A percentile compares a stretch with the other conserved stretches of the same genome.
These are phyloP conservation scores for Oryza glumipatula DNA, from an alignment of 176 grass and related monocot species.

Conservation along the genomic window DNA sequence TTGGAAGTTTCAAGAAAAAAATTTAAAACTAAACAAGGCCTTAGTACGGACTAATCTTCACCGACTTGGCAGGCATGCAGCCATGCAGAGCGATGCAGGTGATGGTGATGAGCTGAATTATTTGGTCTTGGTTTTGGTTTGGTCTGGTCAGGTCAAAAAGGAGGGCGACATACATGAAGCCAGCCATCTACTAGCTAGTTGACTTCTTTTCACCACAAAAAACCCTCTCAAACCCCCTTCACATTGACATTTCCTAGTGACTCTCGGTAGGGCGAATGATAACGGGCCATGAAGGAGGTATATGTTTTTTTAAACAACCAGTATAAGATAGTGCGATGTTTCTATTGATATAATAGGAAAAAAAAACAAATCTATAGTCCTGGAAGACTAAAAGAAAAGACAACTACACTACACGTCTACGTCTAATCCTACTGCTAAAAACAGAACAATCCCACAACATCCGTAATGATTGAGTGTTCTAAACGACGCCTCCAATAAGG, in stretches of 20 bases:
- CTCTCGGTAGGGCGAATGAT: not conserved
- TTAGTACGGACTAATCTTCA: not conserved
- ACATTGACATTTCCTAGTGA: not conserved
- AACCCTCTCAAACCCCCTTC: not conserved
- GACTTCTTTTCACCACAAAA: not conserved
- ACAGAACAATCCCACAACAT: too few relatives aligned
- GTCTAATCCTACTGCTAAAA: too few relatives aligned
- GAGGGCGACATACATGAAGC: not conserved
- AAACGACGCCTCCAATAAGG: too few relatives aligned
- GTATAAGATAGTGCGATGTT: too few relatives aligned
- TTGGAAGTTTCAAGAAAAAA: too few relatives aligned
- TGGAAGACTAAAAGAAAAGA: too few relatives aligned
- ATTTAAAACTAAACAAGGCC: too few relatives aligned
- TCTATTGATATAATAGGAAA: too few relatives aligned
- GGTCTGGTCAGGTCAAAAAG: not conserved
- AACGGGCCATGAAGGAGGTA: not conserved
- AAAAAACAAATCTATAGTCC: too few relatives aligned
- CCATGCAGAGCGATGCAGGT: not conserved
- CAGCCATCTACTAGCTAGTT: not conserved
- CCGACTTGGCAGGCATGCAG: not conserved
- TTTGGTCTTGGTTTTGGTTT: not conserved
- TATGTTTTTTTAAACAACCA: too few relatives aligned
- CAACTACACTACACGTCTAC: too few relatives aligned
- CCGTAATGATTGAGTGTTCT: too few relatives aligned
- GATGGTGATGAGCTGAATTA: not conserved